Evolutionary conservation across 2,329 filamentous ascomycete species (phyloP).

Genomic region (Pezicula rhizophila): DNA sequence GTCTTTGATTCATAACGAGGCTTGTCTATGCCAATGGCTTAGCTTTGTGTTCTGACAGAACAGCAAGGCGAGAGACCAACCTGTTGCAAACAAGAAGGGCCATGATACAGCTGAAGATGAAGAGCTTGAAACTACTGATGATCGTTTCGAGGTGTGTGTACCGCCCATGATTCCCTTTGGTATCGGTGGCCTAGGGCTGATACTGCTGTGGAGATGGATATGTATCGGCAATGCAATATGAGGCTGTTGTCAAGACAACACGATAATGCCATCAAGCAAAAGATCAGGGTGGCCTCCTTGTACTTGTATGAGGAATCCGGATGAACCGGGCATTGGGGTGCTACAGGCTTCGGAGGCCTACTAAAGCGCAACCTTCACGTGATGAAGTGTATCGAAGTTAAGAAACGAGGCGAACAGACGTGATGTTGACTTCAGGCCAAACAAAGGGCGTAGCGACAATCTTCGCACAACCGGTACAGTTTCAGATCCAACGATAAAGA

Average conservation of each 20-base stretch:
- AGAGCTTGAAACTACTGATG: not conserved
- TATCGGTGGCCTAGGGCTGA: not conserved
- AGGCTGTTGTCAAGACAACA: not conserved
- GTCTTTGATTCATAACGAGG: not conserved
- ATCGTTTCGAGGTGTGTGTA: not conserved
- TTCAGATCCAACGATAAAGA: too few species aligned
- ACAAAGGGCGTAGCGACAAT: too few species aligned
- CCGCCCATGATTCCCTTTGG: not conserved
- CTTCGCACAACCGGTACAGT: too few species aligned
- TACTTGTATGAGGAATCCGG: conserved; percentile 1
- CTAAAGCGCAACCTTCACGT: too few species aligned
- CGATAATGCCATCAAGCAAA: too few species aligned
- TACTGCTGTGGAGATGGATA: not conserved
- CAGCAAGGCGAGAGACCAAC: not conserved
- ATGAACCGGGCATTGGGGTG: not conserved
- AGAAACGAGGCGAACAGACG: too few species aligned
- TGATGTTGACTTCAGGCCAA: too few species aligned
- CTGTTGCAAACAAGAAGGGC: not conserved
- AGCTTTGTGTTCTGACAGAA: not conserved
- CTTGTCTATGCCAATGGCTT: not conserved
- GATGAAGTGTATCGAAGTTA: too few species aligned
- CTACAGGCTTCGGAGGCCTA: not conserved
- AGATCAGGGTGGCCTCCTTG: not conserved
- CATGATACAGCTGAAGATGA: not conserved
- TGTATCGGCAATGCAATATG: not conserved